phyloP scores from a whole-genome alignment of 768 basidiomycete genomes.

The Suillus cothurnatus region DNA sequence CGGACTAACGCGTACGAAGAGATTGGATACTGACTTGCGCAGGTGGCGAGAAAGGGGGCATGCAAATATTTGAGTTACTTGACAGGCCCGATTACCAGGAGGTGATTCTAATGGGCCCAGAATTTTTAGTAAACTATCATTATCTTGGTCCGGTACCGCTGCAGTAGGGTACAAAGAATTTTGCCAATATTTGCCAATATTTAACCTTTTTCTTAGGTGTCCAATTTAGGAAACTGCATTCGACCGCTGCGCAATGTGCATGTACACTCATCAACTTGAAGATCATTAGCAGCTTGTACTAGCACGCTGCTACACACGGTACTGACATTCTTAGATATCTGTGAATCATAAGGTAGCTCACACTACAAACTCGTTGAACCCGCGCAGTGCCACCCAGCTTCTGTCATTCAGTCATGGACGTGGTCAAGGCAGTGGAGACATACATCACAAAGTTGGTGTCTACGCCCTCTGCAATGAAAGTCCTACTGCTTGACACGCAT shows the following conservation, averaged over 20 bases:
- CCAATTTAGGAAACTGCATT: background rate
- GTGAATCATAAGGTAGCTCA: background rate
- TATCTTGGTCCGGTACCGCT: background rate
- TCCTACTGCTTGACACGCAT: constrained; percentile 90
- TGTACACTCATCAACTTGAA: background rate
- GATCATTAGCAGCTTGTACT: background rate
- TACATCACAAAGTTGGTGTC: constrained; percentile 91
- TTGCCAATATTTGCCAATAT: background rate
- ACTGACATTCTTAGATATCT: background rate
- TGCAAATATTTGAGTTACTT: background rate
- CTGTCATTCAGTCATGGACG: constrained; percentile 66
- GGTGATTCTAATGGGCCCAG: background rate
- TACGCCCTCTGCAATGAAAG: constrained; percentile 89
- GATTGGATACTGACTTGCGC: background rate
- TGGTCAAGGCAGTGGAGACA: constrained; percentile 91
- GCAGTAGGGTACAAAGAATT: too few species aligned
- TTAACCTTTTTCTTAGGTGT: background rate
- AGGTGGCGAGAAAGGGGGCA: background rate
- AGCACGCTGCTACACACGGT: background rate
- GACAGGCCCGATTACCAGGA: background rate
- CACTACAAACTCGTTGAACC: background rate
- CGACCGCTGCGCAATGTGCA: background rate
- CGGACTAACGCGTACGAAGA: background rate
- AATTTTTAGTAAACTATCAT: background rate
- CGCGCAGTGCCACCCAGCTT: background rate